Conservation (phyloP, 129 eudicot genomes). For the Ambrosia trifida region DNA sequence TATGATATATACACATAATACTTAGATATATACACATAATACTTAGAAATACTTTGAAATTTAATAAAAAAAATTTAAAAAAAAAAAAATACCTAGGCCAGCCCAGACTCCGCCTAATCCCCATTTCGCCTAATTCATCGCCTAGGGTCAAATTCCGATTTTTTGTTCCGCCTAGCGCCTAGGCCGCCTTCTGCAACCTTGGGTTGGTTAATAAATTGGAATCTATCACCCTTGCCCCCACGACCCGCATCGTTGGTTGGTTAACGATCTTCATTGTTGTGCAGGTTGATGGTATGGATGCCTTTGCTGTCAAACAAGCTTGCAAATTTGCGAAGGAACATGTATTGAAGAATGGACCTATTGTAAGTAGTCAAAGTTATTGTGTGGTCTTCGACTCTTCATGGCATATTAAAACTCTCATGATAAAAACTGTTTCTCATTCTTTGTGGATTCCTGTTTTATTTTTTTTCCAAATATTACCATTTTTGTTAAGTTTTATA, state of each 20-base stretch:
- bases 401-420: neutral
- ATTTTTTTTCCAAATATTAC: neutral
- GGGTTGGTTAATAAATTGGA: neutral
- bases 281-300: slow-evolving; percentile 99
- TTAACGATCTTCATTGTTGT: neutral
- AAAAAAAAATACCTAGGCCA: too few species aligned
- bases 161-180: too few species aligned
- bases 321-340: slow-evolving; percentile 96
- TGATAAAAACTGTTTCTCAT: neutral
- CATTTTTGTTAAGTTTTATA: neutral
- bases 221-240: too few species aligned
- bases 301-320: slow-evolving; percentile 95
- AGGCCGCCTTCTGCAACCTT: too few species aligned
- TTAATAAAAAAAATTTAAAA: too few species aligned
- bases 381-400: neutral
- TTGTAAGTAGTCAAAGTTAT: slow-evolving; percentile 51
- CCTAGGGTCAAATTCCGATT: too few species aligned
- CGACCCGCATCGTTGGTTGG: too few species aligned
- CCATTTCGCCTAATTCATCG: too few species aligned
- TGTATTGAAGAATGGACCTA: slow-evolving; percentile 94
- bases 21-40: too few species aligned
- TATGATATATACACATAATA: too few species aligned
- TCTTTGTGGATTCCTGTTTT: neutral
- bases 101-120: too few species aligned
- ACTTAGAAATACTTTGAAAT: too few species aligned